These are phyloP conservation scores for Tephrocybe sp. DNA, from an alignment of 768 basidiomycete genomes.

Conservation along the genomic window DNA sequence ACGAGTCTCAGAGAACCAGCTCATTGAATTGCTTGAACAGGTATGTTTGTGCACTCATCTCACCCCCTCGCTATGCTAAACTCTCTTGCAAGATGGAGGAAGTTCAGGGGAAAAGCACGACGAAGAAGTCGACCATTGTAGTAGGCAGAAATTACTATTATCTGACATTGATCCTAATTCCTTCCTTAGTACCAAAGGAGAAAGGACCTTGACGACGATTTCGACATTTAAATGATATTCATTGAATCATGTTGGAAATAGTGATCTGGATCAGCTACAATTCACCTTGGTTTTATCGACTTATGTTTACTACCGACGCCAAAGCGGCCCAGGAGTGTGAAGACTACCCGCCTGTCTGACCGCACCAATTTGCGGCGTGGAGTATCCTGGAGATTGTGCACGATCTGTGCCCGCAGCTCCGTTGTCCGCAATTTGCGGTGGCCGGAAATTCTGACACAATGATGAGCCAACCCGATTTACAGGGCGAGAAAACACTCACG, in stretches of 20 bases:
- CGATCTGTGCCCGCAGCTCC: conserved; percentile 3
- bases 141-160: conserved; percentile 31
- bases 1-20: conserved; percentile 72
- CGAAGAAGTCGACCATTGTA: conserved; percentile 60
- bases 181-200: conserved; percentile 55
- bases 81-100: conserved; percentile 47
- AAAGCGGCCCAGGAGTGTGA: conserved; percentile 3
- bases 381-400: conserved; percentile 8
- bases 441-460: conserved; percentile 20
- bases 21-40: conserved; percentile 86
- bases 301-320: conserved; percentile 1
- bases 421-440: conserved; percentile 11
- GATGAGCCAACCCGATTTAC: background rate
- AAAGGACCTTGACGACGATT: conserved; percentile 65
- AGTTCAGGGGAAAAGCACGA: conserved; percentile 43
- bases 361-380: background rate
- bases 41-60: conserved; percentile 33
- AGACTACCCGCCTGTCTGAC: background rate
- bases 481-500: conserved; percentile 36
- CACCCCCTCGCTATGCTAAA: conserved; percentile 23
- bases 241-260: background rate
- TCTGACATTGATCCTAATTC: conserved; percentile 1
- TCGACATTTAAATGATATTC: conserved; percentile 42
- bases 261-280: background rate
- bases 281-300: background rate